These are phyloP conservation scores for Talaromyces piceae DNA, from an alignment of 2,329 filamentous ascomycete genomes.

Conservation along the genomic window DNA sequence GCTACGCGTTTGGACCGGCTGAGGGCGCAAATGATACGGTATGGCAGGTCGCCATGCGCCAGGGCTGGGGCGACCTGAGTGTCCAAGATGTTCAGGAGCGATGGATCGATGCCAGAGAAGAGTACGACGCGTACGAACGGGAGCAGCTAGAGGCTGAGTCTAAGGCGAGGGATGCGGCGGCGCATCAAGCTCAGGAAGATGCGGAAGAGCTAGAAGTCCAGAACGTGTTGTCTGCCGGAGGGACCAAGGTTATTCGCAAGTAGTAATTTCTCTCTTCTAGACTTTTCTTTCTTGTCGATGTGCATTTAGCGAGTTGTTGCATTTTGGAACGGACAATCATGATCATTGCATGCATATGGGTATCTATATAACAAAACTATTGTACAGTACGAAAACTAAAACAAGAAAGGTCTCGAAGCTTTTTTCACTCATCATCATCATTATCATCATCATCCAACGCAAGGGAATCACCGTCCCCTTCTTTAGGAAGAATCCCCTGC, in stretches of 20 bases:
- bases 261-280: not conserved
- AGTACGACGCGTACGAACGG: conserved; percentile 72
- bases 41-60: conserved; percentile 93
- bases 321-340: not conserved
- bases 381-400: conserved; percentile 15
- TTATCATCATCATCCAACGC: conserved; percentile 9
- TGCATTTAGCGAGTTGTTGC: conserved; percentile 1
- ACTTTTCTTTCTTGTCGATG: not conserved
- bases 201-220: conserved; percentile 29
- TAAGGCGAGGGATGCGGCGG: conserved; percentile 40
- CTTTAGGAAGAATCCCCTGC: conserved; percentile 15
- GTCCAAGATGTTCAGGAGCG: conserved; percentile 87
- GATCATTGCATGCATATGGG: not conserved
- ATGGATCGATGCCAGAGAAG: conserved; percentile 87
- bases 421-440: conserved; percentile 4
- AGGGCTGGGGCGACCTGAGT: conserved; percentile 63
- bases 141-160: conserved; percentile 69
- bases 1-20: conserved; percentile 84
- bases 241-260: conserved; percentile 66
- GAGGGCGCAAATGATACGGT: conserved; percentile 91
- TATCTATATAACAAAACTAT: conserved; percentile 19
- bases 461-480: conserved; percentile 31
- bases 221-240: conserved; percentile 48
- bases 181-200: conserved; percentile 21
- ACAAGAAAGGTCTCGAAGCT: not conserved